Evolutionary conservation across 1,139 yeast species (phyloP).

Genomic region (Lipomyces yarrowii): DNA sequence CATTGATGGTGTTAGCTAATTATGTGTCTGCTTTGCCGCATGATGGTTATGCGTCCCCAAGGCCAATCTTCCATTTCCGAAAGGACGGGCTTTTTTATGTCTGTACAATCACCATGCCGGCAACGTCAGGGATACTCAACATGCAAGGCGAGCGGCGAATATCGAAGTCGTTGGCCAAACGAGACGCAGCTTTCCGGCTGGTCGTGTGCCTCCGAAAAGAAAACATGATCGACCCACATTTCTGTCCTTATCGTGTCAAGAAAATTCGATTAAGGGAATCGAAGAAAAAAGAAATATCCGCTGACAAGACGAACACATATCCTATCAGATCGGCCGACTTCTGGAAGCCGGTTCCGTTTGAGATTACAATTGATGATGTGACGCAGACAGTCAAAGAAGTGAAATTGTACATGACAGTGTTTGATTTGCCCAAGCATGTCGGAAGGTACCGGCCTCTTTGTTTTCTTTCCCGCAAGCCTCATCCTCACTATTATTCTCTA

Average conservation of each 20-base stretch:
- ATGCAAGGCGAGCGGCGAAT: background rate
- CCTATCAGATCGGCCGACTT: constrained; percentile 3
- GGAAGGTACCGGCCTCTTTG: constrained; percentile 2
- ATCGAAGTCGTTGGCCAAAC: constrained; percentile 1
- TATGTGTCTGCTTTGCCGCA: constrained; percentile 4
- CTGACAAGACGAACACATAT: background rate
- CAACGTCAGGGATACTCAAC: background rate
- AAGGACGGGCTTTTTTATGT: constrained; percentile 5
- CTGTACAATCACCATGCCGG: constrained; percentile 9
- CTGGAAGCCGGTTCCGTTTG: constrained; percentile 4
- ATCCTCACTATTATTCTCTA: constrained; percentile 5
- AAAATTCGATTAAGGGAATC: background rate
- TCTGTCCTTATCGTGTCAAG: constrained; percentile 3
- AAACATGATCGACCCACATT: background rate
- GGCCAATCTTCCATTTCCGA: constrained; percentile 7
- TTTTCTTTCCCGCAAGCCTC: constrained; percentile 2
- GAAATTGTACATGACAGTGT: constrained; percentile 4
- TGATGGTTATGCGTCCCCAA: constrained; percentile 11
- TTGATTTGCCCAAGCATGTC: background rate
- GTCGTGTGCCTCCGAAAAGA: background rate
- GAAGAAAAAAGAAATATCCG: background rate
- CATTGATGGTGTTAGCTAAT: constrained; percentile 8
- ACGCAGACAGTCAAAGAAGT: background rate
- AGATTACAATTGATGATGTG: constrained; percentile 2
- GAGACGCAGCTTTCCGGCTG: constrained; percentile 6